Evolutionary conservation across 345 rosid species (phyloP).

Genomic region (Eucalyptus curtisii): DNA sequence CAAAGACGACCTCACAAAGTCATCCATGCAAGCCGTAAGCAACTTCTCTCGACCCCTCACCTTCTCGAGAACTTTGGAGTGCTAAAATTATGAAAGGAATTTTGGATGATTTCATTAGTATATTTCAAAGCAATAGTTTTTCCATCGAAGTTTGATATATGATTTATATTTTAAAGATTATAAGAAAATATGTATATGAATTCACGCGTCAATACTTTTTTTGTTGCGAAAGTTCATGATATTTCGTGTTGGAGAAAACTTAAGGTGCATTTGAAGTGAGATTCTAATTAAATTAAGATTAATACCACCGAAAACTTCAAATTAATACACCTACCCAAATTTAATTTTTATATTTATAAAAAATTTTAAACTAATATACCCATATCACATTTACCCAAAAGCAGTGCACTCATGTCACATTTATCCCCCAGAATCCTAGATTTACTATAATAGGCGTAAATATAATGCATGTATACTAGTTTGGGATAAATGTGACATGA

Average conservation of each 20-base stretch:
- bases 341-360: no score
- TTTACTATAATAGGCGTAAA: no score
- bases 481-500: no score
- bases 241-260: not conserved
- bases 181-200: not conserved
- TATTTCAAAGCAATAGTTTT: rapidly evolving
- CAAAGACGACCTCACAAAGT: not conserved
- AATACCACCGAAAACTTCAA: no score
- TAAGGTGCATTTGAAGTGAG: not conserved
- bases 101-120: not conserved
- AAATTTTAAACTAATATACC: no score
- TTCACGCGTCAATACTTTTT: rapidly evolving
- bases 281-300: no score
- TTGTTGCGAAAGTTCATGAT: no score
- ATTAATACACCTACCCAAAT: no score
- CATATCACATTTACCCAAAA: not conserved
- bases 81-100: not conserved
- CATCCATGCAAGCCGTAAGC: not conserved
- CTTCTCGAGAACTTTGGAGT: not conserved
- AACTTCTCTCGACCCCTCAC: not conserved
- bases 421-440: no score
- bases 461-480: no score
- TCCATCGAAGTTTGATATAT: no score
- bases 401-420: no score
- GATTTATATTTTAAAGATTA: not conserved